Evolutionary conservation across 1,284 basidiomycete genomes (phyloP).

Genomic region (Boletus hoseneyae): DNA sequence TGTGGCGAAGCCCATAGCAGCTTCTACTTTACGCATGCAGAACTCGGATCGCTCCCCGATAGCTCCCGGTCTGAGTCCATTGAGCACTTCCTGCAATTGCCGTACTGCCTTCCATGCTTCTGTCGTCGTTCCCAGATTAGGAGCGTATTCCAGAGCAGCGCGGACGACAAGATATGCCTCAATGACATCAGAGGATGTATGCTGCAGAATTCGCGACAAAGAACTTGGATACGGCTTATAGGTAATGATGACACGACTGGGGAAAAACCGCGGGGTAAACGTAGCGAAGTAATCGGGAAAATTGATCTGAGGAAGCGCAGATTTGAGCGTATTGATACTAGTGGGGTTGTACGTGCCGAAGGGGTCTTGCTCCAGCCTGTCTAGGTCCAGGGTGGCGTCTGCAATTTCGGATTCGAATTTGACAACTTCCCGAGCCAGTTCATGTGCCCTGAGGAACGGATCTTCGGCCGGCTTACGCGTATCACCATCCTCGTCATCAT

Average conservation of each 20-base stretch:
- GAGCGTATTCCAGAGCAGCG: constrained; percentile 62
- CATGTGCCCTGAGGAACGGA: constrained; percentile 46
- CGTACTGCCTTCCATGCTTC: constrained; percentile 74
- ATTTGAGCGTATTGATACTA: constrained; percentile 65
- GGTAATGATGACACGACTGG: constrained; percentile 75
- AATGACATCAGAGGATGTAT: constrained; percentile 69
- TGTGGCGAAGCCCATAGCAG: constrained; percentile 67
- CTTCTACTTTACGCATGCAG: constrained; percentile 64
- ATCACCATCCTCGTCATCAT: constrained; percentile 48
- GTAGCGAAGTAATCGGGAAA: constrained; percentile 83
- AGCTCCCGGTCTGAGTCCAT: constrained; percentile 86
- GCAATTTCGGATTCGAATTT: constrained; percentile 83
- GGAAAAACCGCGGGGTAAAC: constrained; percentile 78
- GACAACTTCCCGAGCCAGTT: constrained; percentile 73
- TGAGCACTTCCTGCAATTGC: constrained; percentile 66
- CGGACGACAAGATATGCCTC: constrained; percentile 85
- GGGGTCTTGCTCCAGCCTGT: constrained; percentile 73
- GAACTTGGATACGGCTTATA: constrained; percentile 77
- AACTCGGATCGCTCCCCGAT: constrained; percentile 80
- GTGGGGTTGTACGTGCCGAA: constrained; percentile 88
- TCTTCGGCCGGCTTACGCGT: constrained; percentile 38
- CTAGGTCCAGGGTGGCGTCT: constrained; percentile 77
- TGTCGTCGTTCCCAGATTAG: constrained; percentile 69
- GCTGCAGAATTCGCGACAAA: constrained; percentile 68
- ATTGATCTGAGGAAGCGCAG: constrained; percentile 72